A percentile compares a stretch with the other conserved stretches of the same genome.
These are phyloP conservation scores for Mycena latifolia DNA, from an alignment of 768 basidiomycete species.

Conservation along the genomic window DNA sequence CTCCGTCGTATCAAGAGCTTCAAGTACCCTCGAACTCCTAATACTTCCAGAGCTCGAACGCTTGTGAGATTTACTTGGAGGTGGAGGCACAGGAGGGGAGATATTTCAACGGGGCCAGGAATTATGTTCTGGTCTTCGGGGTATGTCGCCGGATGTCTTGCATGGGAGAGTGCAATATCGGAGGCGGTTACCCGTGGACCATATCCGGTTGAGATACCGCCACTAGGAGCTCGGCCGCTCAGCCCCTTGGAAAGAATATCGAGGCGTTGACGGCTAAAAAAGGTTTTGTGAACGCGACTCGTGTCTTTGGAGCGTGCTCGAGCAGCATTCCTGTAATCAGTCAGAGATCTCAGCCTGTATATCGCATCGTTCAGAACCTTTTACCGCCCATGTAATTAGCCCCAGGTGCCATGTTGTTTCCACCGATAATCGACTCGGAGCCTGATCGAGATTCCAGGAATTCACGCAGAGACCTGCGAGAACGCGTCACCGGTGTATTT, in stretches of 20 bases:
- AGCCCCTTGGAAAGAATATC: constrained; percentile 62
- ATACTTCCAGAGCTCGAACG: constrained; percentile 41
- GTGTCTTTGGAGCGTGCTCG: constrained; percentile 70
- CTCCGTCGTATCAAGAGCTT: constrained; percentile 56
- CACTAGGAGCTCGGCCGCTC: constrained; percentile 23
- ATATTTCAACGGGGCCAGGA: not conserved
- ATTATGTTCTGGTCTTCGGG: not conserved
- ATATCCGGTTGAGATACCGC: constrained; percentile 22
- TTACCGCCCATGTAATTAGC: constrained; percentile 86
- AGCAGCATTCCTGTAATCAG: constrained; percentile 62
- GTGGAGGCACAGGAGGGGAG: not conserved
- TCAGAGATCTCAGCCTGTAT: not conserved
- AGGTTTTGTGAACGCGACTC: constrained; percentile 66
- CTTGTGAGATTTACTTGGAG: constrained; percentile 7
- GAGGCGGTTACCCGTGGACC: constrained; percentile 22
- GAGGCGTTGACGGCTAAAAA: constrained; percentile 73
- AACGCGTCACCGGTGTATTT: no score
- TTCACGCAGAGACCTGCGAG: no score
- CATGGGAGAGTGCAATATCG: constrained; percentile 41
- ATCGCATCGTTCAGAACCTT: constrained; percentile 54
- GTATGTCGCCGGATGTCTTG: constrained; percentile 20
- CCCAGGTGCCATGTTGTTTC: constrained; percentile 46
- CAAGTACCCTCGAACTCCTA: constrained; percentile 51
- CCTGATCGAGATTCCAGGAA: no score
- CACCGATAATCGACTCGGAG: no score